Evolutionary conservation across 2,329 filamentous ascomycete genomes (phyloP).

Genomic region (Geosmithia putterillii): DNA sequence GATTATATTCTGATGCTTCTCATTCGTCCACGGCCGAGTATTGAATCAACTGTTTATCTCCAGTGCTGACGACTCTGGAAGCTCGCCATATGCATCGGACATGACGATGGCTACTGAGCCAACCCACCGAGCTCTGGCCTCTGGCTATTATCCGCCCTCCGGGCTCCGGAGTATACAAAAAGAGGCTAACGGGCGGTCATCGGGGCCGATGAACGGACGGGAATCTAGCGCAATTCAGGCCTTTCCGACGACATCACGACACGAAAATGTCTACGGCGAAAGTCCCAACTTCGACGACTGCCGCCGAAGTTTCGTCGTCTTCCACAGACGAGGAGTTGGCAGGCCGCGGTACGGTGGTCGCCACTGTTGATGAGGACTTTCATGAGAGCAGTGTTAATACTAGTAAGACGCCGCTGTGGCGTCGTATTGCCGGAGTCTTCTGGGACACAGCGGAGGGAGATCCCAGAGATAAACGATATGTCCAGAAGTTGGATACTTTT

Average conservation of each 20-base stretch:
- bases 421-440: slow-evolving; percentile 2
- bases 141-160: neutral
- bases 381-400: neutral
- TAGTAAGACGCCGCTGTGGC: neutral
- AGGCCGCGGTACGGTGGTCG: neutral
- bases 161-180: neutral
- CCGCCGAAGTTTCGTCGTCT: neutral
- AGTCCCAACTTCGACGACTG: neutral
- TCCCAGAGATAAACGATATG: slow-evolving; percentile 3
- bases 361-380: neutral
- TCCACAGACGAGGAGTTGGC: neutral
- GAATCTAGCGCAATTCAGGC: neutral
- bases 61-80: too few relatives aligned
- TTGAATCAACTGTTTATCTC: too few relatives aligned
- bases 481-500: slow-evolving; percentile 5
- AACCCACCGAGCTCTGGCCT: too few relatives aligned
- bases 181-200: neutral
- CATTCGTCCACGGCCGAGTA: neutral
- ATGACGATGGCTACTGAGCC: neutral
- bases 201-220: neutral
- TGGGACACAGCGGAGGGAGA: slow-evolving; percentile 6
- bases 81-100: neutral
- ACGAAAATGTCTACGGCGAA: neutral
- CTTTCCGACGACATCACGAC: neutral
- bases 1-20: neutral